These are phyloP conservation scores for Hypoxylon fragiforme DNA, from an alignment of 495 filamentous ascomycete genomes.

Conservation along the genomic window DNA sequence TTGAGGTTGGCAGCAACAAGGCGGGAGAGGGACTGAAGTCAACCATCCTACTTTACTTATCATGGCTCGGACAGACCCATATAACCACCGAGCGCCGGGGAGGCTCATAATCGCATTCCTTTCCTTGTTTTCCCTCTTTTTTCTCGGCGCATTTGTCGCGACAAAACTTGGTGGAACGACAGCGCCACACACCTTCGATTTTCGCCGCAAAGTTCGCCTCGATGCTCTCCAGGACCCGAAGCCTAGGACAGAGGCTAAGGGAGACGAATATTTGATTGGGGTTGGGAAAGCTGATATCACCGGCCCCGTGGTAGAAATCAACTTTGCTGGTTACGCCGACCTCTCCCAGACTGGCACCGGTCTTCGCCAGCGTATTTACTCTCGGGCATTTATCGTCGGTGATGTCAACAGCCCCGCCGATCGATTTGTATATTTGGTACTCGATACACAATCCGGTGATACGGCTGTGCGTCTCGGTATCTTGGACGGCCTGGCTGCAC, in stretches of 20 bases:
- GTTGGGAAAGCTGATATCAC: slow-evolving; percentile 96
- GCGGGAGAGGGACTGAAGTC: slow-evolving; percentile 1
- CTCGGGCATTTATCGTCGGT: slow-evolving; percentile 87
- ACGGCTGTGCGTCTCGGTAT: slow-evolving; percentile 87
- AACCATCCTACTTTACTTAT: neutral
- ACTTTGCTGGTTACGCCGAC: slow-evolving; percentile 74
- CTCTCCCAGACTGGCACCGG: slow-evolving; percentile 77
- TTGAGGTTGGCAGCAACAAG: neutral
- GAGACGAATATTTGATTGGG: slow-evolving; percentile 73
- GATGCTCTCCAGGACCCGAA: slow-evolving; percentile 17
- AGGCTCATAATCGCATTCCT: slow-evolving; percentile 26
- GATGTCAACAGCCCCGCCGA: slow-evolving; percentile 66
- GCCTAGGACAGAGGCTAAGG: slow-evolving; percentile 35
- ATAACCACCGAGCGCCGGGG: slow-evolving; percentile 10
- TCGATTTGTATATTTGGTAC: slow-evolving; percentile 83
- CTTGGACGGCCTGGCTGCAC: slow-evolving; percentile 66
- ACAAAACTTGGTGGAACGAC: slow-evolving; percentile 12
- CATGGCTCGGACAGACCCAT: slow-evolving; percentile 13
- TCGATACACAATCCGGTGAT: slow-evolving; percentile 84
- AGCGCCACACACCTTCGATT: slow-evolving; percentile 15
- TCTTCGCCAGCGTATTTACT: slow-evolving; percentile 82
- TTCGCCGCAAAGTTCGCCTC: slow-evolving; percentile 12
- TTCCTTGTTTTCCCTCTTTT: slow-evolving; percentile 32
- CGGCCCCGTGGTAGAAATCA: slow-evolving; percentile 65
- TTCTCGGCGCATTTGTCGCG: slow-evolving; percentile 31